Evolutionary conservation across 768 basidiomycete genomes (phyloP).

Genomic region (Kwoniella europaea): DNA sequence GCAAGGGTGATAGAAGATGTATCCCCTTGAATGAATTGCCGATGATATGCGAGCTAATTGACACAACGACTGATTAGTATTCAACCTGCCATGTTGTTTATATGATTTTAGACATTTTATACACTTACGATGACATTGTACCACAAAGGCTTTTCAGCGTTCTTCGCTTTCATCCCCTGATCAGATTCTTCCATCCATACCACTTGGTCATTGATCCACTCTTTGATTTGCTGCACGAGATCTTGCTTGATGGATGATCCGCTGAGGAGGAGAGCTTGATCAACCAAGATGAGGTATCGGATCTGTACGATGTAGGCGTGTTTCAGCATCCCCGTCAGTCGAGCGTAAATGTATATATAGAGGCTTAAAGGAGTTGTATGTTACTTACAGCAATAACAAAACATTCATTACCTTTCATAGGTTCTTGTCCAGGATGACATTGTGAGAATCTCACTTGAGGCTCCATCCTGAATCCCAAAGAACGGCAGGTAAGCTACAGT

Average conservation of each 20-base stretch:
- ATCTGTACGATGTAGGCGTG: too few relatives aligned
- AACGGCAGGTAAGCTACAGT: not conserved
- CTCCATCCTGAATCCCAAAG: constrained; percentile 7
- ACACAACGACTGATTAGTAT: not conserved
- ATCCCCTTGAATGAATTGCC: not conserved
- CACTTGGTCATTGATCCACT: constrained; percentile 1
- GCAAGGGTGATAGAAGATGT: not conserved
- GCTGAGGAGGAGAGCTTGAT: constrained; percentile 7
- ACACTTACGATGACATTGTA: constrained; percentile 17
- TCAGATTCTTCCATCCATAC: constrained; percentile 12
- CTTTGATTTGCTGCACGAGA: not conserved
- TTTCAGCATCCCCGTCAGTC: too few relatives aligned
- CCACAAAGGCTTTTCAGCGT: not conserved
- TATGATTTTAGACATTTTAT: too few relatives aligned
- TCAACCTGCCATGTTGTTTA: not conserved
- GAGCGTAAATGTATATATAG: too few relatives aligned
- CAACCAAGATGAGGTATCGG: constrained; percentile 16
- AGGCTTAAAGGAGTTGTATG: too few relatives aligned
- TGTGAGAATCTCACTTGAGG: constrained; percentile 19
- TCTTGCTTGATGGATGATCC: not conserved
- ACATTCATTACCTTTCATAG: constrained; percentile 9
- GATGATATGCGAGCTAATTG: not conserved
- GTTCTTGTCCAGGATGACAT: constrained; percentile 12
- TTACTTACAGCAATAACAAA: constrained; percentile 17
- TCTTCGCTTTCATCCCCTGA: constrained; percentile 13